A percentile compares a stretch with the other conserved stretches of the same genome.
Conservation (phyloP, 805 yeast genomes). For the Candida peoriensis region DNA sequence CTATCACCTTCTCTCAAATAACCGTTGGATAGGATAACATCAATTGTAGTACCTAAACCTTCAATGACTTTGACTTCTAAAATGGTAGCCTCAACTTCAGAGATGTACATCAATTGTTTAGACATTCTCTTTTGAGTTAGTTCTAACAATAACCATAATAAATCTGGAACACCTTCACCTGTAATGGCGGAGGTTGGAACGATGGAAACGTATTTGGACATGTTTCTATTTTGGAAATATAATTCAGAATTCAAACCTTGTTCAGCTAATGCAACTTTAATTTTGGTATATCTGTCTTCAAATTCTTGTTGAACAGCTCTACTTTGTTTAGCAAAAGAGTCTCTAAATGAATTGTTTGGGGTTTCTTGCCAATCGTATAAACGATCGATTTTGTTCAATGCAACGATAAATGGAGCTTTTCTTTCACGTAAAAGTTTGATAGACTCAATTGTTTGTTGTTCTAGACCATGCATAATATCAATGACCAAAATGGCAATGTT, state of each 20-base stretch:
- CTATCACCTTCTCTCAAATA: conserved; percentile 91
- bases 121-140: conserved; percentile 98
- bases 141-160: conserved; percentile 90
- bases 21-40: conserved; percentile 97
- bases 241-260: conserved; percentile 98
- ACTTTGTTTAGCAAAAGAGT: conserved; percentile 77
- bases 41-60: conserved; percentile 98
- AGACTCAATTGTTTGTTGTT: conserved; percentile 95
- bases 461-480: conserved; percentile 98
- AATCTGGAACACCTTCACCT: conserved; percentile 99
- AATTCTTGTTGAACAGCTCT: conserved; percentile 89
- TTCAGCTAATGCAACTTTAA: conserved; percentile 89
- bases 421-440: conserved; percentile 88
- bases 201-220: conserved; percentile 89
- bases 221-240: conserved; percentile 90
- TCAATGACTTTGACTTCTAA: conserved; percentile 97
- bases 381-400: conserved; percentile 96
- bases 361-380: conserved; percentile 87
- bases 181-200: conserved; percentile 99
- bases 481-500: conserved; percentile 98
- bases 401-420: conserved; percentile 97
- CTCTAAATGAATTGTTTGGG: conserved; percentile 95
- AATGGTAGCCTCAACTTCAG: conserved; percentile 92
- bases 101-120: conserved; percentile 92
- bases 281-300: conserved; percentile 77